Conservation (phyloP, 2,329 filamentous ascomycete species). For the Coniochaeta sp. region DNA sequence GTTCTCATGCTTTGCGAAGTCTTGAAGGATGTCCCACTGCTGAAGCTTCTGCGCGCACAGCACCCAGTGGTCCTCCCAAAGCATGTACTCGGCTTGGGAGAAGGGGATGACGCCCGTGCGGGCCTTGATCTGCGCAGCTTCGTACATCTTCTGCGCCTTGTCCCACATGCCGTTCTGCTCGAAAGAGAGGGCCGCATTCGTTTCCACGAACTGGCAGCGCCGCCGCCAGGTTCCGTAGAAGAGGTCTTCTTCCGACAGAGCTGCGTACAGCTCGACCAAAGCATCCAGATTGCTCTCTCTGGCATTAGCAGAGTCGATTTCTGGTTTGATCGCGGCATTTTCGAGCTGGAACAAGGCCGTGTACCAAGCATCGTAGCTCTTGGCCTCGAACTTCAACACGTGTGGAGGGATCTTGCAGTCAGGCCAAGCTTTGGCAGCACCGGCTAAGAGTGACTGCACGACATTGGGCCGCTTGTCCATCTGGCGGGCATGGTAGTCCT, state of each 20-base stretch:
- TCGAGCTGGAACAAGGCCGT: constrained; percentile 87
- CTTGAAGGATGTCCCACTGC: constrained; percentile 96
- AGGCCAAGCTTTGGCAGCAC: constrained; percentile 75
- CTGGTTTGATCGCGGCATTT: constrained; percentile 75
- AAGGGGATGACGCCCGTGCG: constrained; percentile 94
- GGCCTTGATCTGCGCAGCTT: constrained; percentile 93
- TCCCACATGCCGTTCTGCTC: constrained; percentile 99
- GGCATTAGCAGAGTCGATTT: constrained; percentile 75
- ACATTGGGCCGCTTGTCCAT: constrained; percentile 95
- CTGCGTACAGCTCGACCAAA: constrained; percentile 85
- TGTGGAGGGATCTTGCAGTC: constrained; percentile 91
- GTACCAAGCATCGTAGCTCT: constrained; percentile 96
- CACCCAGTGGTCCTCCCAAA: constrained; percentile 99
- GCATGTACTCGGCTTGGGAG: constrained; percentile 93
- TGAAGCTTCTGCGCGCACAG: constrained; percentile 96
- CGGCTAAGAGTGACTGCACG: constrained; percentile 84
- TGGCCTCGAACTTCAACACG: constrained; percentile 89
- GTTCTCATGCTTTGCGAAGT: constrained; percentile 98
- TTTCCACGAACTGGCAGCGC: constrained; percentile 93
- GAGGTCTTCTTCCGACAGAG: constrained; percentile 87
- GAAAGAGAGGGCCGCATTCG: constrained; percentile 92
- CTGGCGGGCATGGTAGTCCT: constrained; percentile 91
- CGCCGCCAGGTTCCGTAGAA: constrained; percentile 97
- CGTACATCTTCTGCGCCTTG: constrained; percentile 94
- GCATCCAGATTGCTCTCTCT: constrained; percentile 94